phyloP scores from a whole-genome alignment of 805 yeast genomes.

The Cyberlindnera galapagoensis region DNA sequence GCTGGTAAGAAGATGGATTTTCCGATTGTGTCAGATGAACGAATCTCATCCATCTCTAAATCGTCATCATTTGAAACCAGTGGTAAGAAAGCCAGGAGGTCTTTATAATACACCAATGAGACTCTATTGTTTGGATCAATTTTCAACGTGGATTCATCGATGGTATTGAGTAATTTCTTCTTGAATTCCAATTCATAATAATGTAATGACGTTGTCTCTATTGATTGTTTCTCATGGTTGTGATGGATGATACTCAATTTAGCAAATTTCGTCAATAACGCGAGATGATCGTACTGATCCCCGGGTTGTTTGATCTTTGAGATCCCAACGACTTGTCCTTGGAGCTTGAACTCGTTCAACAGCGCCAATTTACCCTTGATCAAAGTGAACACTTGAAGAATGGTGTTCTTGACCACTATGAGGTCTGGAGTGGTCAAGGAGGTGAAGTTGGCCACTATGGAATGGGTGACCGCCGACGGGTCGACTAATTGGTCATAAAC shows the following conservation, averaged over 20 bases:
- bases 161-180: constrained; percentile 38
- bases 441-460: constrained; percentile 47
- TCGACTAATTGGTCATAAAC: constrained; percentile 70
- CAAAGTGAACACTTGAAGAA: constrained; percentile 35
- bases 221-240: constrained; percentile 44
- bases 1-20: constrained; percentile 55
- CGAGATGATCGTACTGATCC: constrained; percentile 49
- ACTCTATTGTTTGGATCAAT: constrained; percentile 55
- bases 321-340: constrained; percentile 62
- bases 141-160: constrained; percentile 22
- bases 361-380: constrained; percentile 28
- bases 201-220: constrained; percentile 77
- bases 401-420: constrained; percentile 62
- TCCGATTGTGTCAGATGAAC: constrained; percentile 17
- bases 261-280: constrained; percentile 65
- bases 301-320: constrained; percentile 43
- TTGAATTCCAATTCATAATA: constrained; percentile 71
- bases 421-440: constrained; percentile 38
- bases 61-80: constrained; percentile 41
- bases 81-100: constrained; percentile 67
- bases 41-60: constrained; percentile 28
- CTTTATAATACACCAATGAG: constrained; percentile 56
- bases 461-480: constrained; percentile 67
- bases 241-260: constrained; percentile 73
- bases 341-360: constrained; percentile 60